phyloP scores from a whole-genome alignment of 108 stramenopile genomes.

The Parietichytrium sp. region DNA sequence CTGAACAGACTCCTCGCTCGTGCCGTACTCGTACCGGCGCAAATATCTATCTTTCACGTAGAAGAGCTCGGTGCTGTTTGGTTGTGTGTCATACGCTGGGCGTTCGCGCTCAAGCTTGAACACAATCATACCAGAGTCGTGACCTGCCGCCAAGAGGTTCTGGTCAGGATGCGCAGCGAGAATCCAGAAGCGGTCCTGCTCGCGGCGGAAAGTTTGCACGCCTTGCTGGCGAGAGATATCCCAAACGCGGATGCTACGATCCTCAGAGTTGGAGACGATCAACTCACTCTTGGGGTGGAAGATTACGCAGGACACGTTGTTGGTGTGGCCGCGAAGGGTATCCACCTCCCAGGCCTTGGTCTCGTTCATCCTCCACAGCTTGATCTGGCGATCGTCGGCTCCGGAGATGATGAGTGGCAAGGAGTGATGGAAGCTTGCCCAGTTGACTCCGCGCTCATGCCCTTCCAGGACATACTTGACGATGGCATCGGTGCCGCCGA shows the following conservation, averaged over 20 bases:
- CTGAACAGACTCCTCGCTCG: conserved; percentile 83
- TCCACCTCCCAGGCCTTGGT: conserved; percentile 99
- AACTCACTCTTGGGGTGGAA: conserved; percentile 98
- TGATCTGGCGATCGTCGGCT: conserved; percentile 98
- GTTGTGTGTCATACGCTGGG: conserved; percentile 77
- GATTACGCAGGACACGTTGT: conserved; percentile 96
- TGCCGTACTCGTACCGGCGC: conserved; percentile 81
- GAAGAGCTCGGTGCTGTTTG: conserved; percentile 72
- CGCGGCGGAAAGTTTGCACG: conserved; percentile 95
- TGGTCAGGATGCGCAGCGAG: conserved; percentile 84
- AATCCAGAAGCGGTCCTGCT: conserved; percentile 97
- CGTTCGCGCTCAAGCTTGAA: conserved; percentile 98
- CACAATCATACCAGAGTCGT: conserved; percentile 98
- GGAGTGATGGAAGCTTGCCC: conserved; percentile 98
- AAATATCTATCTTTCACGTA: conserved; percentile 94
- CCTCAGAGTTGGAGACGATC: conserved; percentile 94
- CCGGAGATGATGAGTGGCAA: conserved; percentile 91
- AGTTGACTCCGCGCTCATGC: conserved; percentile 98
- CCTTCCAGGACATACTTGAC: conserved; percentile 98
- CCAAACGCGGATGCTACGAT: conserved; percentile 96
- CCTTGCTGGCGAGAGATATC: conserved; percentile 94
- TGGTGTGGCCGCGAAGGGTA: conserved; percentile 96
- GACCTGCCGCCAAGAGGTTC: conserved; percentile 96
- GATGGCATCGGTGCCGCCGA: conserved; percentile 96
- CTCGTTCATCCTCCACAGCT: conserved; percentile 98